Conservation (phyloP, 2,329 filamentous ascomycete genomes). For the Sporothrix mexicana region DNA sequence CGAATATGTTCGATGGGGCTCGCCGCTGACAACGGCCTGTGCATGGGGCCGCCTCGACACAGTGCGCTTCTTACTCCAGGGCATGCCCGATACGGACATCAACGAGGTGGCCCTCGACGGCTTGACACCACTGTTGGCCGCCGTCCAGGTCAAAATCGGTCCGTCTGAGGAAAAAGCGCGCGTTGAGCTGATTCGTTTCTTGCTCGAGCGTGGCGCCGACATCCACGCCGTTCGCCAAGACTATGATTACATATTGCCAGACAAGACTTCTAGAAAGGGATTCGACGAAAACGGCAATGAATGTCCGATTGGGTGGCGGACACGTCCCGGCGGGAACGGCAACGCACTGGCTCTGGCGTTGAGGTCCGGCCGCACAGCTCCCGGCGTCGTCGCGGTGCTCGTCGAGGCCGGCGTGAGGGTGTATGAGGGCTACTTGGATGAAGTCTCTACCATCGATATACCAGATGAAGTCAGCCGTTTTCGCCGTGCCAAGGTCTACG, state of each 20-base stretch:
- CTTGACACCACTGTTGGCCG: conserved; percentile 21
- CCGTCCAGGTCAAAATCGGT: background rate
- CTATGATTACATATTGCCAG: conserved; percentile 16
- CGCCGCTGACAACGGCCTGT: conserved; percentile 29
- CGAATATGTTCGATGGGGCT: background rate
- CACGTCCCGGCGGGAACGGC: conserved; percentile 18
- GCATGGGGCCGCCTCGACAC: conserved; percentile 23
- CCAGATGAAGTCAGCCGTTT: background rate
- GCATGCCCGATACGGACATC: conserved; percentile 27
- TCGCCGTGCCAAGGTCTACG: background rate
- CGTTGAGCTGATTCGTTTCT: conserved; percentile 19
- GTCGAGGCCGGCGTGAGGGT: conserved; percentile 25
- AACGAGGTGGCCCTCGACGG: conserved; percentile 21
- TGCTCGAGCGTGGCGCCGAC: conserved; percentile 11
- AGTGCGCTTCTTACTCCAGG: conserved; percentile 14
- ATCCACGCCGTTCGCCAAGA: conserved; percentile 1
- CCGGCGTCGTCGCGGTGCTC: conserved; percentile 5
- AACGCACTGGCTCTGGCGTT: conserved; percentile 28
- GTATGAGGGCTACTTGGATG: conserved; percentile 13
- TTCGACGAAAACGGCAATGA: conserved; percentile 2
- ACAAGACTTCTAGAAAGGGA: conserved; percentile 2
- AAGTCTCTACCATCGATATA: background rate
- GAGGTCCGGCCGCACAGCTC: background rate
- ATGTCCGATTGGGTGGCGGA: background rate
- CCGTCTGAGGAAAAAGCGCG: background rate